Percentiles rank a stretch among this genome's conserved stretches.
Evolutionary conservation across 106 monocot species (phyloP).

Genomic region (Dendrobium nobile): DNA sequence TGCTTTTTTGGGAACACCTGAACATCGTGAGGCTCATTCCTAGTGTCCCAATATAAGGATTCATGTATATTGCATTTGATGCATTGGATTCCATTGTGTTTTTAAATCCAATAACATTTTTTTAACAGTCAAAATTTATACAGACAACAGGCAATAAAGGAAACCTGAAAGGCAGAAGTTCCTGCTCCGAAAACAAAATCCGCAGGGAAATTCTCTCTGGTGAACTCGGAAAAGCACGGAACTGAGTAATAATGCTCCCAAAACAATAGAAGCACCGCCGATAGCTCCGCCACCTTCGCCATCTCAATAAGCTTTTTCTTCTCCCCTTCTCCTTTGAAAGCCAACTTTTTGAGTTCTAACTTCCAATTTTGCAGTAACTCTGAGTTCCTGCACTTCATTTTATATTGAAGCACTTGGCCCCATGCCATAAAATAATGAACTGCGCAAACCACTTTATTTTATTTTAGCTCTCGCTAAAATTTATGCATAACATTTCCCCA

Average conservation of each 20-base stretch:
- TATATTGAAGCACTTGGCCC: too few relatives aligned
- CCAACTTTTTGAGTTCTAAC: background rate
- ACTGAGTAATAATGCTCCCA: background rate
- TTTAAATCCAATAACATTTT: background rate
- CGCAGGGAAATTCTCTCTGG: slow-evolving; percentile 45
- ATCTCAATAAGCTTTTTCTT: background rate
- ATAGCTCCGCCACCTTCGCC: background rate
- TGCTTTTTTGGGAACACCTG: too few relatives aligned
- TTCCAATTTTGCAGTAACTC: background rate
- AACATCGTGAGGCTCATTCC: too few relatives aligned
- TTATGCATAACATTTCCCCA: too few relatives aligned
- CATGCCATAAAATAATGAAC: too few relatives aligned
- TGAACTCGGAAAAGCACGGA: slow-evolving; percentile 7
- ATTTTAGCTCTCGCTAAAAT: too few relatives aligned
- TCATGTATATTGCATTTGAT: too few relatives aligned
- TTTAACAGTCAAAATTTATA: background rate
- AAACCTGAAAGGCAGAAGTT: slow-evolving; percentile 71
- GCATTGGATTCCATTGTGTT: background rate
- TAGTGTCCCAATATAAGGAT: too few relatives aligned
- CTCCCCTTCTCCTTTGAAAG: background rate
- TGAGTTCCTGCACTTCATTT: too few relatives aligned
- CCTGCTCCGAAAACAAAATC: slow-evolving; percentile 77
- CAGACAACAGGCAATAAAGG: background rate
- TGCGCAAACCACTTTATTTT: too few relatives aligned
- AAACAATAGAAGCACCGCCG: background rate